A percentile compares a stretch with the other conserved stretches of the same genome.
These are phyloP conservation scores for Pedinophyceae sp. DNA, from an alignment of 139 green algal genomes.

Conservation along the genomic window DNA sequence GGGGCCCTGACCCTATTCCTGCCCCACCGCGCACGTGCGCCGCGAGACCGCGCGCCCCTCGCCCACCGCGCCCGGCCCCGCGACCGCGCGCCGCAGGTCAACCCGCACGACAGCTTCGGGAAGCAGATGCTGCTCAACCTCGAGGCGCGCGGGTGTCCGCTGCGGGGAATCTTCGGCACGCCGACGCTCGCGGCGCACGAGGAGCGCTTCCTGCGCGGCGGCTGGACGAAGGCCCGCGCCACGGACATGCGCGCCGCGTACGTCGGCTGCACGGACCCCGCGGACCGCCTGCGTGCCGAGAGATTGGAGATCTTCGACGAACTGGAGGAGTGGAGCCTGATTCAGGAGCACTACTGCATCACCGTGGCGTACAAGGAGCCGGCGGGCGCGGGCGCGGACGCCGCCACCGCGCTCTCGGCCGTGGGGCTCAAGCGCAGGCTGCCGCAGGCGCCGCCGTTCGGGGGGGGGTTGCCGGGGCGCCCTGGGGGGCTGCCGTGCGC, in stretches of 20 bases:
- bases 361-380: slow-evolving; percentile 50
- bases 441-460: too few relatives aligned
- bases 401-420: too few relatives aligned
- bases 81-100: too few relatives aligned
- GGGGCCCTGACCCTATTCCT: too few relatives aligned
- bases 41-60: too few relatives aligned
- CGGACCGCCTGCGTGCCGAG: slow-evolving; percentile 30
- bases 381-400: too few relatives aligned
- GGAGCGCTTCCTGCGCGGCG: slow-evolving; percentile 23
- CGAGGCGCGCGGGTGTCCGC: slow-evolving; percentile 57
- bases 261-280: slow-evolving; percentile 24
- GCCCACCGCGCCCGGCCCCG: too few relatives aligned
- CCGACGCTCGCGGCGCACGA: slow-evolving; percentile 41
- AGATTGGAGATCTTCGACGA: slow-evolving; percentile 75
- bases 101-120: slow-evolving; percentile 71
- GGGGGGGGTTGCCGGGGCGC: too few relatives aligned
- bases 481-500: too few relatives aligned
- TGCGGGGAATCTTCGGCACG: slow-evolving; percentile 51
- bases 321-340: slow-evolving; percentile 91
- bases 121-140: slow-evolving; percentile 74
- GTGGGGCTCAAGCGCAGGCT: too few relatives aligned
- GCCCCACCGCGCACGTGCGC: too few relatives aligned
- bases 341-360: slow-evolving; percentile 85
- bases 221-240: slow-evolving; percentile 35
- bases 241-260: slow-evolving; percentile 63